A percentile compares a stretch with the other conserved stretches of the same genome.
Conservation (phyloP, 371 early-diverging fungal genomes). For the Haplosporangium sp. region DNA sequence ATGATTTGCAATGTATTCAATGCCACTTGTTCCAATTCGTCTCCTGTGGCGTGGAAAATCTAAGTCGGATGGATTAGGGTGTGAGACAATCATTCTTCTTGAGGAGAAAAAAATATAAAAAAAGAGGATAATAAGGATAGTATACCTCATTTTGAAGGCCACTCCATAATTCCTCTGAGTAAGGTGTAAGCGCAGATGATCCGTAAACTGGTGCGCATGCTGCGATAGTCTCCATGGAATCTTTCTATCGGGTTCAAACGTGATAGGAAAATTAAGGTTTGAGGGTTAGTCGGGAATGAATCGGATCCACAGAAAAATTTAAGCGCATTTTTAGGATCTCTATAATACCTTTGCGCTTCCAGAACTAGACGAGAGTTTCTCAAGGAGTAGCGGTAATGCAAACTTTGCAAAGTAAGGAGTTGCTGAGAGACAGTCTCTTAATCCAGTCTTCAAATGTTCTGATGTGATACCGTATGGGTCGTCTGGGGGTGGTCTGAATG, state of each 20-base stretch:
- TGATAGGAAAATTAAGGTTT: conserved; percentile 19
- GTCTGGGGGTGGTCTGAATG: conserved; percentile 94
- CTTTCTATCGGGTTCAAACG: conserved; percentile 66
- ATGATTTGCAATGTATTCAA: conserved; percentile 70
- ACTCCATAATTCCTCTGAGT: conserved; percentile 76
- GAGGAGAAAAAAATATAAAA: neutral
- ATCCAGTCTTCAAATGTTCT: conserved; percentile 84
- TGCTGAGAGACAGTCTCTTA: conserved; percentile 74
- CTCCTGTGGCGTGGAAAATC: conserved; percentile 76
- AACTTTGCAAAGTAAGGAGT: conserved; percentile 81
- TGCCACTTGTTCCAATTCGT: conserved; percentile 71
- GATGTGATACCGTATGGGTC: conserved; percentile 95
- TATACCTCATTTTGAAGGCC: conserved; percentile 76
- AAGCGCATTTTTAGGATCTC: conserved; percentile 1
- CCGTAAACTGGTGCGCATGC: conserved; percentile 85
- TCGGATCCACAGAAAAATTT: conserved; percentile 12
- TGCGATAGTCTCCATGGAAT: conserved; percentile 88
- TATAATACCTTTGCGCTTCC: conserved; percentile 84
- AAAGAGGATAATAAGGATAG: neutral
- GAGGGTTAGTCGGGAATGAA: conserved; percentile 11
- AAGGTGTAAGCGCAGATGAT: conserved; percentile 66
- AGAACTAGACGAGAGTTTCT: conserved; percentile 89
- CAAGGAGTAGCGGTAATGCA: conserved; percentile 88
- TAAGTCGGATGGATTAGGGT: conserved; percentile 22
- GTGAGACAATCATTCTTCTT: conserved; percentile 4